Evolutionary conservation across 2,329 filamentous ascomycete genomes (phyloP).

Genomic region (Colletotrichum eleusines): DNA sequence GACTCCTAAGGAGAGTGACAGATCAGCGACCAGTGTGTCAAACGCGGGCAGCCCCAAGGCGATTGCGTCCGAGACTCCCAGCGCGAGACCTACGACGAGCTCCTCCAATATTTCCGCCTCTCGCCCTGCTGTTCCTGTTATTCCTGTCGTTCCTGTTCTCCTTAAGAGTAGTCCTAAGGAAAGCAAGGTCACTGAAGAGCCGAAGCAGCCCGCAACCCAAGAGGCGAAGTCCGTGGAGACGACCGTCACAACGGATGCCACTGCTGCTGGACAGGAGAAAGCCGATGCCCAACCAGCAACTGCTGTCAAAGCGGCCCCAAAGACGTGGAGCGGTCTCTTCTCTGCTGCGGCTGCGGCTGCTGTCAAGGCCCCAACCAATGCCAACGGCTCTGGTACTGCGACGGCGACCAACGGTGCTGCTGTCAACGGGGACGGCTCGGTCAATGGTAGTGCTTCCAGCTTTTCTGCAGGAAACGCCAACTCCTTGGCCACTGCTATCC

Average conservation of each 20-base stretch:
- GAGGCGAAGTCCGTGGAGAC: conserved; percentile 46
- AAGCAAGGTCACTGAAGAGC: conserved; percentile 36
- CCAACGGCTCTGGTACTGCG: conserved; percentile 40
- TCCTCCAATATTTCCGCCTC: conserved; percentile 36
- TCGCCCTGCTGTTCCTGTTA: conserved; percentile 54
- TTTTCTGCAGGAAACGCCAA: conserved; percentile 47
- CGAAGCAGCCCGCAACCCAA: conserved; percentile 28
- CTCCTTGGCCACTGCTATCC: conserved; percentile 82
- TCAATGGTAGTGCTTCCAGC: conserved; percentile 22
- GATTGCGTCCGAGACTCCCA: conserved; percentile 38
- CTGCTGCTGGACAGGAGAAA: conserved; percentile 36
- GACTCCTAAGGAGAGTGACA: conserved; percentile 24
- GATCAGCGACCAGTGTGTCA: conserved; percentile 20
- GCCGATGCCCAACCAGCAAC: conserved; percentile 43
- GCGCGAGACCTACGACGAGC: conserved; percentile 38
- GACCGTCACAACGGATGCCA: conserved; percentile 26
- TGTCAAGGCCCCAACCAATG: conserved; percentile 43
- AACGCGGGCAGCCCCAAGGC: conserved; percentile 23
- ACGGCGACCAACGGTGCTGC: conserved; percentile 41
- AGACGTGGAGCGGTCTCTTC: conserved; percentile 58
- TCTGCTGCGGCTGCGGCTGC: conserved; percentile 44
- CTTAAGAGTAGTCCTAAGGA: conserved; percentile 55
- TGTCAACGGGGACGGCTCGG: conserved; percentile 34
- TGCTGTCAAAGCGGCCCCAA: conserved; percentile 48
- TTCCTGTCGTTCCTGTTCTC: conserved; percentile 61